Conservation (phyloP, 495 filamentous ascomycete genomes). For the Aspergillus bertholletiae region DNA sequence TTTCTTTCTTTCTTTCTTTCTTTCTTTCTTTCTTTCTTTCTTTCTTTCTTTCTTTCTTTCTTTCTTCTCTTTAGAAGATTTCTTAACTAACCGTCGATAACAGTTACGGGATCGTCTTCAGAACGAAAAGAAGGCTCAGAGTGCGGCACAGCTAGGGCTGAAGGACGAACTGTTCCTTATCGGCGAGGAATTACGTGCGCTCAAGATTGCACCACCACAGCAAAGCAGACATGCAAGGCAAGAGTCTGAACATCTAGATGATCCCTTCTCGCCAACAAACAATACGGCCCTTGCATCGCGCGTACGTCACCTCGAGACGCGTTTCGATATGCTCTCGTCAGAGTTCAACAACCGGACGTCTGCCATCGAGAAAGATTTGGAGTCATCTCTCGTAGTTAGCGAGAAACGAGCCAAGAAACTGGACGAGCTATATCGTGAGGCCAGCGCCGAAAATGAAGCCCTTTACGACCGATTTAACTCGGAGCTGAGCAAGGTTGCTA, state of each 20-base stretch:
- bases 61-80: neutral
- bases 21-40: neutral
- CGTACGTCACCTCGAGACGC: constrained; percentile 61
- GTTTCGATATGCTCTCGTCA: constrained; percentile 56
- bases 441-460: constrained; percentile 89
- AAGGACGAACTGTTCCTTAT: constrained; percentile 79
- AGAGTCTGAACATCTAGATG: constrained; percentile 10
- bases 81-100: constrained; percentile 2
- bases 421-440: constrained; percentile 85
- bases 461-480: constrained; percentile 90
- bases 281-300: constrained; percentile 50
- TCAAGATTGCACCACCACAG: constrained; percentile 42
- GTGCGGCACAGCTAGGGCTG: constrained; percentile 62
- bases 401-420: constrained; percentile 79
- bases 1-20: neutral
- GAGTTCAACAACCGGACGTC: constrained; percentile 60
- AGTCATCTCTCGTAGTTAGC: constrained; percentile 62
- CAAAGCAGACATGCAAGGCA: constrained; percentile 13
- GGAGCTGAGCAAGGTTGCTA: constrained; percentile 80
- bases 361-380: constrained; percentile 62
- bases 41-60: no score
- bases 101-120: constrained; percentile 81
- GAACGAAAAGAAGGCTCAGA: constrained; percentile 70
- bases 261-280: constrained; percentile 12
- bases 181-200: constrained; percentile 70